phyloP scores from a whole-genome alignment of 257 asterid species.

The Euphrasia confusa region DNA sequence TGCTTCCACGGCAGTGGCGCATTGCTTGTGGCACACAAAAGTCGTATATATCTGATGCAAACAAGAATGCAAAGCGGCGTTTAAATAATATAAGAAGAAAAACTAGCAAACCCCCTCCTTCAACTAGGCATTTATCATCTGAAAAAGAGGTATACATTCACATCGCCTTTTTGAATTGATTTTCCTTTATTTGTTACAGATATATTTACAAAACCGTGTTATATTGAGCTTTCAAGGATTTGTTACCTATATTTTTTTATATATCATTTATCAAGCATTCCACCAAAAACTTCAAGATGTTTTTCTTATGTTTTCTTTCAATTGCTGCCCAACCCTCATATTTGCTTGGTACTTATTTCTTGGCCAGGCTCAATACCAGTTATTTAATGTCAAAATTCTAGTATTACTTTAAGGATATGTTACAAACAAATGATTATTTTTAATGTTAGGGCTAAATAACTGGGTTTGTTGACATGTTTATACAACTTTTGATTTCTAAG shows the following conservation, averaged over 20 bases:
- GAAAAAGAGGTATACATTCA: slow-evolving; percentile 56
- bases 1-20: slow-evolving; percentile 97
- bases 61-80: slow-evolving; percentile 64
- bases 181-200: slow-evolving; percentile 18
- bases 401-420: slow-evolving; percentile 1
- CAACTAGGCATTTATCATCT: slow-evolving; percentile 52
- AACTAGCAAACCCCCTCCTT: slow-evolving; percentile 50
- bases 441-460: neutral
- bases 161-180: slow-evolving; percentile 18
- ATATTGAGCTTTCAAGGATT: slow-evolving; percentile 5
- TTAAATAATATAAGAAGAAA: slow-evolving; percentile 55
- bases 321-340: neutral
- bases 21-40: slow-evolving; percentile 92
- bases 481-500: slow-evolving; percentile 15
- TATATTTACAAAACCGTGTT: slow-evolving; percentile 2
- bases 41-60: slow-evolving; percentile 79
- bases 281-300: neutral
- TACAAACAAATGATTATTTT: neutral
- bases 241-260: neutral
- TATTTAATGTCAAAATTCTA: neutral
- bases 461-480: neutral
- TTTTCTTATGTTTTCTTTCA: neutral
- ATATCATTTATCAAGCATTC: slow-evolving; percentile 20
- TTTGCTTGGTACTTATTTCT: slow-evolving; percentile 5
- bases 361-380: slow-evolving; percentile 2